Percentiles rank a stretch among this genome's conserved stretches.
These are phyloP conservation scores for Mycena capillaripes DNA, from an alignment of 768 basidiomycete genomes.

Conservation along the genomic window DNA sequence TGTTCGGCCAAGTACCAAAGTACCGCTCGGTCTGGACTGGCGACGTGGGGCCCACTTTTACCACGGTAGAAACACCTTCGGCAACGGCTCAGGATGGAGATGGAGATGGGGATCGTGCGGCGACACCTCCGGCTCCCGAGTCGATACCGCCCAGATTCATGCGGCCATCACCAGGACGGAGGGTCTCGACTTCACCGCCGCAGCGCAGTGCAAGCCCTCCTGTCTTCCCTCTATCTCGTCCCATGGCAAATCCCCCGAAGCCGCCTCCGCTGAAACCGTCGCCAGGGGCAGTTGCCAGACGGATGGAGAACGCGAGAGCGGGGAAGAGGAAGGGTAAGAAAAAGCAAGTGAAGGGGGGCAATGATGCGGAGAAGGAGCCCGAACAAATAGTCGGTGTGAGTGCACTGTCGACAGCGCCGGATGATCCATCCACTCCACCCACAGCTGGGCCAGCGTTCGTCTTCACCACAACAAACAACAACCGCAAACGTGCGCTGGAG, in stretches of 20 bases:
- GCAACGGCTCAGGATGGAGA: too few species aligned
- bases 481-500: background rate
- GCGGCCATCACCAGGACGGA: background rate
- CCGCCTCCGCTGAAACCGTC: background rate
- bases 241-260: background rate
- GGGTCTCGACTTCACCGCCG: background rate
- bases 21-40: too few species aligned
- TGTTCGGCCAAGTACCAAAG: too few species aligned
- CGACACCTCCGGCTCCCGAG: too few species aligned
- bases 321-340: background rate
- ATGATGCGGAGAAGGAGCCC: background rate
- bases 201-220: background rate
- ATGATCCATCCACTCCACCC: background rate
- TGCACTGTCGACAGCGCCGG: background rate
- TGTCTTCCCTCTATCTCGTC: background rate
- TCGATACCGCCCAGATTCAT: background rate
- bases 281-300: background rate
- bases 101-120: too few species aligned
- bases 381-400: background rate
- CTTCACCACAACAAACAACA: background rate
- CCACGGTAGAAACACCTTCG: too few species aligned
- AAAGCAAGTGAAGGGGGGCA: background rate
- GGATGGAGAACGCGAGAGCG: background rate
- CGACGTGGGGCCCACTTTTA: too few species aligned
- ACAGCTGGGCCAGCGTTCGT: background rate